phyloP scores from a whole-genome alignment of 148 eudicot genomes.

The Vaccinium myrtillus region DNA sequence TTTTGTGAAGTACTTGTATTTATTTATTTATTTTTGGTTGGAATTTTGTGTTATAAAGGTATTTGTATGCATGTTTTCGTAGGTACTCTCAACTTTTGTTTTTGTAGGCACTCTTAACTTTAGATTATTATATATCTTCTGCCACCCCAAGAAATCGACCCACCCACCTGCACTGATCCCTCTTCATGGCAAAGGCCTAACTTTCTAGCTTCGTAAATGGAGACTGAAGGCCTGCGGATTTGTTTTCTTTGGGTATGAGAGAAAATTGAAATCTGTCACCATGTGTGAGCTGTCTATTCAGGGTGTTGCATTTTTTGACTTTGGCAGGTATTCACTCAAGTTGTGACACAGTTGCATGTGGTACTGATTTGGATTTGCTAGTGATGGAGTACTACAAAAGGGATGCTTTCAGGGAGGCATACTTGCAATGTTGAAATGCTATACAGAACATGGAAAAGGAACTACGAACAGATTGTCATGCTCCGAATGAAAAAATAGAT shows the following conservation, averaged over 20 bases:
- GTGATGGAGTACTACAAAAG: constrained; percentile 74
- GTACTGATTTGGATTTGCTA: constrained; percentile 13
- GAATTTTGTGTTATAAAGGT: background rate
- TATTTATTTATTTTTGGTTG: too few relatives aligned
- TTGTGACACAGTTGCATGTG: background rate
- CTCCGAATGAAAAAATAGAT: constrained; percentile 76
- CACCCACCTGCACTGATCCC: background rate
- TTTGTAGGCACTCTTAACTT: too few relatives aligned
- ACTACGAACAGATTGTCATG: constrained; percentile 73
- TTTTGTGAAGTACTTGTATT: too few relatives aligned
- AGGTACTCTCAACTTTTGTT: too few relatives aligned
- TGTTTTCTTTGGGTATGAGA: background rate
- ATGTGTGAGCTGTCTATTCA: background rate
- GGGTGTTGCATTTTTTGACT: background rate
- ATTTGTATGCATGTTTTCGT: background rate
- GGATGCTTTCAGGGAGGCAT: constrained; percentile 85
- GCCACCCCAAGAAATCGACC: background rate
- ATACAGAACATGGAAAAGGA: constrained; percentile 90
- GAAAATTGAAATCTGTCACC: background rate
- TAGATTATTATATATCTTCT: background rate
- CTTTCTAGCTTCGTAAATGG: background rate
- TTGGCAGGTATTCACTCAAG: background rate
- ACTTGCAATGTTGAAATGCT: constrained; percentile 69
- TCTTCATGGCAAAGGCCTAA: background rate
- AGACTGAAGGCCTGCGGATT: background rate